Conservation (phyloP, 2,329 filamentous ascomycete species). For the Plenodomus lindquistii region DNA sequence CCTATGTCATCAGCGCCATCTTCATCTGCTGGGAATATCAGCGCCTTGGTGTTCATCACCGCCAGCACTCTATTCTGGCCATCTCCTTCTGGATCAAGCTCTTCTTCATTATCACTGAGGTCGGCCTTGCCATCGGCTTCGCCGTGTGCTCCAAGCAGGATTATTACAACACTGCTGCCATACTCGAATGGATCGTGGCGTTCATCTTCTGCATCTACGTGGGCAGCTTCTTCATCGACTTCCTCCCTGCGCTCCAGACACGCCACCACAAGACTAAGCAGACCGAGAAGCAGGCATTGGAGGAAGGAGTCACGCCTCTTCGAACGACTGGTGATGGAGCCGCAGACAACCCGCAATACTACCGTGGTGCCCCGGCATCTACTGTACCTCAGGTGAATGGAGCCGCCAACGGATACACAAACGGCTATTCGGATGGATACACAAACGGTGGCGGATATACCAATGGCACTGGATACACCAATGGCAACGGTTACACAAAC, state of each 20-base stretch:
- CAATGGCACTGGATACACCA: slow-evolving; percentile 13
- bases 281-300: slow-evolving; percentile 42
- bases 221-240: slow-evolving; percentile 83
- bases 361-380: slow-evolving; percentile 22
- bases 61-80: slow-evolving; percentile 72
- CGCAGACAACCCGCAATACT: slow-evolving; percentile 32
- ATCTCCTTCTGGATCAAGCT: slow-evolving; percentile 88
- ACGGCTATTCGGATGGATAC: slow-evolving; percentile 17
- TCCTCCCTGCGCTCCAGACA: slow-evolving; percentile 75
- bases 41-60: slow-evolving; percentile 78
- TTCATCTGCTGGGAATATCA: slow-evolving; percentile 92
- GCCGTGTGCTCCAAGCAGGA: slow-evolving; percentile 57
- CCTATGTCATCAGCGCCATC: slow-evolving; percentile 82
- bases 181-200: slow-evolving; percentile 79
- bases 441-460: slow-evolving; percentile 26
- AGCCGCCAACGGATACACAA: slow-evolving; percentile 14
- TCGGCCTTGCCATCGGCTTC: slow-evolving; percentile 75
- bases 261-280: slow-evolving; percentile 49
- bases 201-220: slow-evolving; percentile 89
- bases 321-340: slow-evolving; percentile 25
- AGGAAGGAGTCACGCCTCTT: slow-evolving; percentile 15
- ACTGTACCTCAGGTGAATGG: slow-evolving; percentile 12
- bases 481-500: no score
- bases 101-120: slow-evolving; percentile 77
- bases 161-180: slow-evolving; percentile 68